Conservation (phyloP, 2,329 filamentous ascomycete species). For the Thelonectria olida region DNA sequence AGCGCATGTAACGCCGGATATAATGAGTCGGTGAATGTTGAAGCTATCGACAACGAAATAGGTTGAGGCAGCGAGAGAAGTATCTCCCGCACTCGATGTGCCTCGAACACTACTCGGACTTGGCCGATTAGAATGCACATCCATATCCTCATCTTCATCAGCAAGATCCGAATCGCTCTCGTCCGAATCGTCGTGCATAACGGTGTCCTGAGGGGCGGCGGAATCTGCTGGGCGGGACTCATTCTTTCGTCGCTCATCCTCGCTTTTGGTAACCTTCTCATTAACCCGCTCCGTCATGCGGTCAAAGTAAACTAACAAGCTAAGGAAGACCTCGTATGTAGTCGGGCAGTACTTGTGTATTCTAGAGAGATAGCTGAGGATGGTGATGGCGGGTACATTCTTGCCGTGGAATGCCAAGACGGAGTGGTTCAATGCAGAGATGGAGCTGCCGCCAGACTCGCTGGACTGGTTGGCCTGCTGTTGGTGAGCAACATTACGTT, state of each 20-base stretch:
- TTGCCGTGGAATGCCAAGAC: slow-evolving; percentile 98
- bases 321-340: slow-evolving; percentile 97
- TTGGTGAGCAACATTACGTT: slow-evolving; percentile 72
- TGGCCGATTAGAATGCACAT: slow-evolving; percentile 39
- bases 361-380: slow-evolving; percentile 91
- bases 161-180: slow-evolving; percentile 62
- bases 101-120: slow-evolving; percentile 34
- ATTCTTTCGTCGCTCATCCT: slow-evolving; percentile 55
- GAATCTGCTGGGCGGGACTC: slow-evolving; percentile 21
- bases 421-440: slow-evolving; percentile 66
- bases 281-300: slow-evolving; percentile 98
- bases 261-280: slow-evolving; percentile 76
- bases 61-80: slow-evolving; percentile 51
- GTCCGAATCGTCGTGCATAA: slow-evolving; percentile 48
- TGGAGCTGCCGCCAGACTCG: slow-evolving; percentile 62
- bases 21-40: slow-evolving; percentile 96
- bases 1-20: slow-evolving; percentile 95
- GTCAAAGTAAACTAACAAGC: slow-evolving; percentile 95
- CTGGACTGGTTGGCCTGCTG: slow-evolving; percentile 61
- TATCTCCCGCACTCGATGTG: slow-evolving; percentile 35
- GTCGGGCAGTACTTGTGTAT: slow-evolving; percentile 99
- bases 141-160: slow-evolving; percentile 54
- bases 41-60: slow-evolving; percentile 97
- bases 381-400: slow-evolving; percentile 96
- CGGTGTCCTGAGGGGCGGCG: slow-evolving; percentile 39